These are phyloP conservation scores for Botryotinia narcissicola DNA, from an alignment of 2,329 filamentous ascomycete species.

Conservation along the genomic window DNA sequence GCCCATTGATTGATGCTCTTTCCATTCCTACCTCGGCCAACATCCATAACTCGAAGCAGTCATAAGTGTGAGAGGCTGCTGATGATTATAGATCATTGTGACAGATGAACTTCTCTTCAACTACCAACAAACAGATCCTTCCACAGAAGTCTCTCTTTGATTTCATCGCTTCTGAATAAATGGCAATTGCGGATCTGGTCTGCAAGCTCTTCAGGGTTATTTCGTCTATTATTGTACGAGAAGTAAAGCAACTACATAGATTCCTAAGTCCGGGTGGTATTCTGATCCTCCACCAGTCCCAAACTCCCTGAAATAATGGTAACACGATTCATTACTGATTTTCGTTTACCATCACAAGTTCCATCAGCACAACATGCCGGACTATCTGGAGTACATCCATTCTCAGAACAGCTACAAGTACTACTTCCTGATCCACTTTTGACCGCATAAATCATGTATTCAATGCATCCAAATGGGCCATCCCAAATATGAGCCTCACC, in stretches of 20 bases:
- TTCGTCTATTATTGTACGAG: background rate
- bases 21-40: background rate
- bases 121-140: background rate
- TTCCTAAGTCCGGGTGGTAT: no score
- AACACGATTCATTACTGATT: background rate
- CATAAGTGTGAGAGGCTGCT: no score
- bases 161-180: background rate
- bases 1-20: background rate
- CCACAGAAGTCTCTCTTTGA: background rate
- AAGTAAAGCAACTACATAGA: background rate
- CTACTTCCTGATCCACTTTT: background rate
- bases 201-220: background rate
- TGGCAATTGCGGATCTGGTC: background rate
- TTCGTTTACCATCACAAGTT: background rate
- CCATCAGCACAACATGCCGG: background rate
- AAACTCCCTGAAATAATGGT: background rate
- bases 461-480: background rate
- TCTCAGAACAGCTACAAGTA: background rate
- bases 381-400: background rate
- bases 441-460: background rate
- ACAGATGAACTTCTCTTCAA: no score
- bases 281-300: no score
- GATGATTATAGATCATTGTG: no score
- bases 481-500: background rate
- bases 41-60: background rate